phyloP scores from a whole-genome alignment of 2,329 filamentous ascomycete genomes.

The Beauveria sp. region DNA sequence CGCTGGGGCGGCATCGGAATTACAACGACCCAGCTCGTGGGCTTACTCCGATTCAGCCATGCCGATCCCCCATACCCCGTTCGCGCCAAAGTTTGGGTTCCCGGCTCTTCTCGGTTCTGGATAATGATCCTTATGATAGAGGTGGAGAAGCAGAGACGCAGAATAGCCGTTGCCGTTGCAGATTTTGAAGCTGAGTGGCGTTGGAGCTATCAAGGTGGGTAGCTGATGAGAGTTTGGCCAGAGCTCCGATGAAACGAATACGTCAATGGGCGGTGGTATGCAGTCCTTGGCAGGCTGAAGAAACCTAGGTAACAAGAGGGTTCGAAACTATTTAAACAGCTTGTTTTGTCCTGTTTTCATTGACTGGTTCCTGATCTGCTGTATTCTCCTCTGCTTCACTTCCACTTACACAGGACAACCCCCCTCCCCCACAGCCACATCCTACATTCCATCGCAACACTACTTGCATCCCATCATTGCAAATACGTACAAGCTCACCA shows the following conservation, averaged over 20 bases:
- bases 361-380: too few species aligned
- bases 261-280: background rate
- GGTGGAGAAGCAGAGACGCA: background rate
- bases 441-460: background rate
- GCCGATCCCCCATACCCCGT: background rate
- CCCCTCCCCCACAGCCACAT: background rate
- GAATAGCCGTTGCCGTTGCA: background rate
- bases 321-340: background rate
- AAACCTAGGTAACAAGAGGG: background rate
- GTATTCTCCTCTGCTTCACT: background rate
- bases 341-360: background rate
- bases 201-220: background rate
- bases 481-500: conserved; percentile 14
- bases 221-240: background rate
- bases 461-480: too few species aligned
- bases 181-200: background rate
- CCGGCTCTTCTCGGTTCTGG: background rate
- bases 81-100: background rate
- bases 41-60: background rate
- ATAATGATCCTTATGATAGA: background rate
- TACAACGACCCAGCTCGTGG: background rate
- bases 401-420: background rate
- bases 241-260: background rate
- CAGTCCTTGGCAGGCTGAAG: background rate
- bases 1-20: background rate